phyloP scores from a whole-genome alignment of 2,329 filamentous ascomycete species.

The Hysterium pulicare region DNA sequence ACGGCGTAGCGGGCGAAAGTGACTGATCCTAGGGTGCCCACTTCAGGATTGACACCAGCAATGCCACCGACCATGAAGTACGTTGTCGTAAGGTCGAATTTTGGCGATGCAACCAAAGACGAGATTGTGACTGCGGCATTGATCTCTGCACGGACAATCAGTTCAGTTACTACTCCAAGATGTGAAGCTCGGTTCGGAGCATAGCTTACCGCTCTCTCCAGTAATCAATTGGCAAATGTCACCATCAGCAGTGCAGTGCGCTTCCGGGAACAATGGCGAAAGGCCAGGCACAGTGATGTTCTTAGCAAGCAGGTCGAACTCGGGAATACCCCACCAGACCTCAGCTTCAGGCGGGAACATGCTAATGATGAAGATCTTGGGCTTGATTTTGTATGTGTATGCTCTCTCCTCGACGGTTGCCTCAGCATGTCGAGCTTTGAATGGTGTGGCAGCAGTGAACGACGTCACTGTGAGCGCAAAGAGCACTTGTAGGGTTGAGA shows the following conservation, averaged over 20 bases:
- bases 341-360: constrained; percentile 48
- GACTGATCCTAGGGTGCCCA: constrained; percentile 63
- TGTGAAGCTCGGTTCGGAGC: no score
- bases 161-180: constrained; percentile 2
- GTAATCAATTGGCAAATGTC: constrained; percentile 67
- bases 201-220: constrained; percentile 49
- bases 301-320: constrained; percentile 56
- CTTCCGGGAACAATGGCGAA: constrained; percentile 62
- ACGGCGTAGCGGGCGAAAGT: constrained; percentile 67
- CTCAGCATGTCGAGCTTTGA: not conserved
- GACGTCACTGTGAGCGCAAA: constrained; percentile 1
- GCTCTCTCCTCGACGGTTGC: not conserved
- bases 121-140: constrained; percentile 68
- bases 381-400: constrained; percentile 47
- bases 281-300: constrained; percentile 61
- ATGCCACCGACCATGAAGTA: constrained; percentile 74
- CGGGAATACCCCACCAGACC: constrained; percentile 55
- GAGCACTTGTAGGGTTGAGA: no score
- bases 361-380: constrained; percentile 61
- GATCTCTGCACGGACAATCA: constrained; percentile 51
- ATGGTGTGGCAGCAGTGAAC: constrained; percentile 4
- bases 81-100: constrained; percentile 63
- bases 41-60: constrained; percentile 68
- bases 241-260: constrained; percentile 60
- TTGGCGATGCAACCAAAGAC: constrained; percentile 58